Evolutionary conservation across 2,329 filamentous ascomycete genomes (phyloP), one percentile per base, ranked within the genome.

Genomic region (Fusarium stilboides): DNA sequence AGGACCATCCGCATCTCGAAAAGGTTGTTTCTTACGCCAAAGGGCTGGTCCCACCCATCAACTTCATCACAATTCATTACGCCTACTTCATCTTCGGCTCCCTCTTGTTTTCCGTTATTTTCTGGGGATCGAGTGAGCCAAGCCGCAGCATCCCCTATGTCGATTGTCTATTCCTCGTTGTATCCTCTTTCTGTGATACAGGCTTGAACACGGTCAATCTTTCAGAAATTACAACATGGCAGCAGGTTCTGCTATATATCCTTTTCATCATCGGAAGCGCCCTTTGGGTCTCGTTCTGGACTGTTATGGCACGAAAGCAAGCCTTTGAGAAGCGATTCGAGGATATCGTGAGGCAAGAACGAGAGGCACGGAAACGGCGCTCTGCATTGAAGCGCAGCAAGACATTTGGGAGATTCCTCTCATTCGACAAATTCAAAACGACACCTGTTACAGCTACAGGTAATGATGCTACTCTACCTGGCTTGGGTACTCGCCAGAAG

Each of bases 191-290:
- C 81, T 91, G 89, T 8, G 83, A 88, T 54, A 87, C 90, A 8
- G 91, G 91, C 0, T 80, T 93, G 58, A 92, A 92, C 71, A 91
- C 90, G 2, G 85, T 89, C 69, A 88, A 91, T 73, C 79, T 92
- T 24, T 89, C 86, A 57, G 80, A 83, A 28, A 74, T 93, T 72
- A 92, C 88, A 39, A 89, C 87, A 1, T 91, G 89, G 74, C 91
- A 93, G 76, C 91, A 93, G 76, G 79, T 87, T 28, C 78, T 91
- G 39, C 81, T 93, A 12, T 91, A 89, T 71, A 61, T 89, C 5
- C 80, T 92, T 42, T 90, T 93, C 64, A 81, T 92, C 45, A 75
- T 91, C 8, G 91, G 91, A 2, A 89, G 89, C 56, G 83, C 87
- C 14, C 87, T 92, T n/a, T 88, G 89, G 74, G 88, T 93, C 3